Evolutionary conservation across 805 yeast genomes (phyloP).

Genomic region (Wickerhamiella alocasiicola): DNA sequence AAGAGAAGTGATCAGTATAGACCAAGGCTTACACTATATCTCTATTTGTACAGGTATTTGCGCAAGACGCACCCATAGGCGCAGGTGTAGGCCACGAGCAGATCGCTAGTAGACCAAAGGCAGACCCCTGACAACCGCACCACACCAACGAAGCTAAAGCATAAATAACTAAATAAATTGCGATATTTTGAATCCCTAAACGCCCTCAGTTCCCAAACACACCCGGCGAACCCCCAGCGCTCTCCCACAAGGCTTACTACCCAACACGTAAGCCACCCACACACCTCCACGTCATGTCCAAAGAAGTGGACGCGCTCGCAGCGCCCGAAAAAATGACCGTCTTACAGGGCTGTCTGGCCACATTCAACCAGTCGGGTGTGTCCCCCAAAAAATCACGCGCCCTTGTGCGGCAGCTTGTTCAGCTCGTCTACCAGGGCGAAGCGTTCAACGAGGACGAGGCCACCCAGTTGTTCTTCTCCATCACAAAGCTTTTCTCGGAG

Average conservation of each 20-base stretch:
- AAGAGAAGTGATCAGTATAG: too few species aligned
- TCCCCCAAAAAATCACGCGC: conserved; percentile 77
- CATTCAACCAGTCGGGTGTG: conserved; percentile 83
- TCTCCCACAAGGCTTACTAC: background rate
- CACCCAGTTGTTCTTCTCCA: conserved; percentile 82
- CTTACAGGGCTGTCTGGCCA: conserved; percentile 86
- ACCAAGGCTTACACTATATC: too few species aligned
- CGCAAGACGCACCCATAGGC: too few species aligned
- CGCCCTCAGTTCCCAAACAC: too few species aligned
- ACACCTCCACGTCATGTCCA: conserved; percentile 76
- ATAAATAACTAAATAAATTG: too few species aligned
- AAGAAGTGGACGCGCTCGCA: conserved; percentile 88
- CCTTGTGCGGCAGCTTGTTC: conserved; percentile 67
- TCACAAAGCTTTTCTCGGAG: conserved; percentile 90
- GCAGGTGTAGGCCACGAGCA: too few species aligned
- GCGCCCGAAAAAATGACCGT: conserved; percentile 97
- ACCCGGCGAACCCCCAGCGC: too few species aligned
- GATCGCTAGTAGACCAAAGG: too few species aligned
- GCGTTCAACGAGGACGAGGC: conserved; percentile 80
- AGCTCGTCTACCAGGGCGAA: conserved; percentile 77
- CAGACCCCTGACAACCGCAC: too few species aligned
- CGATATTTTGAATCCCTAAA: too few species aligned
- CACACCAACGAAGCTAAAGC: too few species aligned
- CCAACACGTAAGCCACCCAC: conserved; percentile 4
- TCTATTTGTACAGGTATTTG: too few species aligned